These are phyloP conservation scores for Fomitopsis serialis DNA, from an alignment of 768 basidiomycete genomes.

Conservation along the genomic window DNA sequence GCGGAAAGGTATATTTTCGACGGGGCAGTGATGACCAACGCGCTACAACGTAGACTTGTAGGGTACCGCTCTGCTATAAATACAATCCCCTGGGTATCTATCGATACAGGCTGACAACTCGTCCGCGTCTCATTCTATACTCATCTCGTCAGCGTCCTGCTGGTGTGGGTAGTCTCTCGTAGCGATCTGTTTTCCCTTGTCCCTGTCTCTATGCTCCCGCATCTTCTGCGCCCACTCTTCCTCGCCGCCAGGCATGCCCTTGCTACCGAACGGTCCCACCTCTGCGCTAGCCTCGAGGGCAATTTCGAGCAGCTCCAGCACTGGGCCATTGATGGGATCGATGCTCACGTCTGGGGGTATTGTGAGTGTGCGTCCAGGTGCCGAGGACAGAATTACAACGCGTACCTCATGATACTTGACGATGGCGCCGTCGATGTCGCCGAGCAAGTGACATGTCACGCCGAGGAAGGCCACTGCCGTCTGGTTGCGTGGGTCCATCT, in stretches of 20 bases:
- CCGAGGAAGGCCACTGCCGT: slow-evolving; percentile 84
- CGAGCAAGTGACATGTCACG: slow-evolving; percentile 77
- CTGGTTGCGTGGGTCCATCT: slow-evolving; percentile 81
- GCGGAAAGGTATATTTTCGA: slow-evolving; percentile 11
- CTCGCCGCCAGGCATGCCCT: slow-evolving; percentile 16
- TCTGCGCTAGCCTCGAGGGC: slow-evolving; percentile 51
- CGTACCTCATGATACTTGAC: slow-evolving; percentile 88
- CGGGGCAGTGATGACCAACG: neutral
- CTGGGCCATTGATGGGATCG: slow-evolving; percentile 77
- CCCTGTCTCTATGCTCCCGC: slow-evolving; percentile 22
- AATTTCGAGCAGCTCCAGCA: slow-evolving; percentile 75
- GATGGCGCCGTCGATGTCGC: slow-evolving; percentile 75
- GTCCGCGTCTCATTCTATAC: neutral
- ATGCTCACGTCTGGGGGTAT: slow-evolving; percentile 59
- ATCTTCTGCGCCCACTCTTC: slow-evolving; percentile 23
- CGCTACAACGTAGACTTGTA: neutral
- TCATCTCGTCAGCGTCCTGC: slow-evolving; percentile 10
- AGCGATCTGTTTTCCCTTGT: slow-evolving; percentile 15
- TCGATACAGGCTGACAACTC: neutral
- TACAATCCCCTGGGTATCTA: neutral
- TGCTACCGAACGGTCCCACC: slow-evolving; percentile 14
- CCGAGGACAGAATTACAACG: neutral
- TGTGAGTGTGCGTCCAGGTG: too few relatives aligned
- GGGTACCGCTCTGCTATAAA: neutral
- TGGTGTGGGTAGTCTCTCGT: slow-evolving; percentile 1